Evolutionary conservation across 2,329 filamentous ascomycete genomes (phyloP).

Genomic region (Cercospora brassicicola): DNA sequence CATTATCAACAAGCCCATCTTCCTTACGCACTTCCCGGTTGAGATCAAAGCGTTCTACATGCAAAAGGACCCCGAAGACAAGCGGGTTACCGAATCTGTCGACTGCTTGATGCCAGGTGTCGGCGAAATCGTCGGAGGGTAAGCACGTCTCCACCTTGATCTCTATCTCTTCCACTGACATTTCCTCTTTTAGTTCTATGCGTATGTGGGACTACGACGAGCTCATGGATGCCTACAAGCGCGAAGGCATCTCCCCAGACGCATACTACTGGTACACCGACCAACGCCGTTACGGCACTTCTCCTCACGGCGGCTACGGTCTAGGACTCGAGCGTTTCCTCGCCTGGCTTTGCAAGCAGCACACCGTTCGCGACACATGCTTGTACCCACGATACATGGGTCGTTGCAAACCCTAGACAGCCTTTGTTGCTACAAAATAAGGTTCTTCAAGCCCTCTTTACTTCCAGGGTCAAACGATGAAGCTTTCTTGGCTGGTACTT

Average conservation of each 20-base stretch:
- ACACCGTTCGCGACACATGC: constrained; percentile 67
- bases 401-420: constrained; percentile 67
- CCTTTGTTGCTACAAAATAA: neutral
- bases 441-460: neutral
- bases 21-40: constrained; percentile 93
- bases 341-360: constrained; percentile 66
- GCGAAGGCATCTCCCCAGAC: constrained; percentile 78
- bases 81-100: constrained; percentile 86
- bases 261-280: constrained; percentile 99
- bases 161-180: neutral
- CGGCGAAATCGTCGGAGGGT: constrained; percentile 75
- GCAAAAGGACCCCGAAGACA: constrained; percentile 79
- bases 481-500: neutral
- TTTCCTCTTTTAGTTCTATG: constrained; percentile 73
- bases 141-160: neutral
- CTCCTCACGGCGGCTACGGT: constrained; percentile 89
- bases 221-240: constrained; percentile 82
- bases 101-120: constrained; percentile 89
- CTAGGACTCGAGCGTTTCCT: constrained; percentile 83
- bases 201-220: constrained; percentile 91
- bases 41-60: constrained; percentile 99
- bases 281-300: constrained; percentile 73
- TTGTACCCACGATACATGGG: constrained; percentile 80
- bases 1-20: constrained; percentile 90
- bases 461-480: neutral